Conservation (phyloP, 441 rosid species). For the Brassica hybrid region DNA sequence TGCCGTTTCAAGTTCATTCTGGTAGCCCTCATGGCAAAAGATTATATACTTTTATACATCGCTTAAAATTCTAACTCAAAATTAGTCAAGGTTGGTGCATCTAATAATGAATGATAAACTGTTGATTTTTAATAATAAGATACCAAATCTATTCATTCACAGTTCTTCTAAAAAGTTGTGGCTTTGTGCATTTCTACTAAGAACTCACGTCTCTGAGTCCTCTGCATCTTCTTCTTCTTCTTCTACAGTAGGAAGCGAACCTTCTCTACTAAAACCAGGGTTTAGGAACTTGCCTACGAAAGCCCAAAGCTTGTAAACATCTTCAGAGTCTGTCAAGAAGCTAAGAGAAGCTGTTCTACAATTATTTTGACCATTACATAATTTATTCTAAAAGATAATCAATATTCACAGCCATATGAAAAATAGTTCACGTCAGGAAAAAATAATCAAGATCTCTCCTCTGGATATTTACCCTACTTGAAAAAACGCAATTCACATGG, state of each 20-base stretch:
- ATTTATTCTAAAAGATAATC: too few relatives aligned
- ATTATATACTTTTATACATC: not conserved
- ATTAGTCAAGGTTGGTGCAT: not conserved
- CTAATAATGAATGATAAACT: not conserved
- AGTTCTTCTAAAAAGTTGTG: too few relatives aligned
- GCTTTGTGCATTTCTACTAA: too few relatives aligned
- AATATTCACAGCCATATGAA: too few relatives aligned
- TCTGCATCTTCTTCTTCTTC: constrained; percentile 39
- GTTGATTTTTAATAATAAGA: not conserved
- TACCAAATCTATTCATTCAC: too few relatives aligned
- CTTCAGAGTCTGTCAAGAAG: constrained; percentile 93
- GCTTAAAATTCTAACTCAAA: not conserved
- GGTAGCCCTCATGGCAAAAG: too few relatives aligned
- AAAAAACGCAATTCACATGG: constrained; percentile 35
- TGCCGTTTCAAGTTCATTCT: too few relatives aligned
- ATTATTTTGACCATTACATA: too few relatives aligned
- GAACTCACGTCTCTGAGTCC: too few relatives aligned
- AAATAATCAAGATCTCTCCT: not conserved
- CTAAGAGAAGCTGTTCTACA: constrained; percentile 94
- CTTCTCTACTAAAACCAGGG: constrained; percentile 71
- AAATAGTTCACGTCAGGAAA: not conserved
- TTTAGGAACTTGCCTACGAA: constrained; percentile 88
- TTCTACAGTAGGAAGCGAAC: constrained; percentile 73
- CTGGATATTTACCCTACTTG: constrained; percentile 36
- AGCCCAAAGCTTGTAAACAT: constrained; percentile 91